These are phyloP conservation scores for Fraxinus velutina DNA, from an alignment of 305 asterid species.

Conservation along the genomic window DNA sequence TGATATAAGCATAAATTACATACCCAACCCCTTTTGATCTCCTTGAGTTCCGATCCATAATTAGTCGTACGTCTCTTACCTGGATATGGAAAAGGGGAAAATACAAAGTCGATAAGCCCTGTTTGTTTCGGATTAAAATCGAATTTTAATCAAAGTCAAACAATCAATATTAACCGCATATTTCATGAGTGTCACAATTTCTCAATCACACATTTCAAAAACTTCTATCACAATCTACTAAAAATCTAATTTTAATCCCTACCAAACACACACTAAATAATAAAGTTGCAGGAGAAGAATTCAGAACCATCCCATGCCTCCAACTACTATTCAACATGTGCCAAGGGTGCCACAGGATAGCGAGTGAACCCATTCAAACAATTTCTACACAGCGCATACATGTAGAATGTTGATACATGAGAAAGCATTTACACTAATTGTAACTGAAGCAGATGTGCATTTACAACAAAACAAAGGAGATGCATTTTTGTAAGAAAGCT, in stretches of 20 bases:
- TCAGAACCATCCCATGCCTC: not conserved
- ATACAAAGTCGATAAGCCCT: not conserved
- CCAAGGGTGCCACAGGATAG: not conserved
- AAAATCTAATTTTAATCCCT: too few relatives aligned
- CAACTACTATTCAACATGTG: not conserved
- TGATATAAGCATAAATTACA: constrained; percentile 28
- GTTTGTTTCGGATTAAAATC: too few relatives aligned
- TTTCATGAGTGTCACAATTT: too few relatives aligned
- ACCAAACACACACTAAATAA: not conserved
- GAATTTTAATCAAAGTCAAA: too few relatives aligned
- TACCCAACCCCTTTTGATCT: constrained; percentile 99
- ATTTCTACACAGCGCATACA: not conserved
- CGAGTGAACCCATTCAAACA: not conserved
- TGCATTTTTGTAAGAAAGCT: not conserved
- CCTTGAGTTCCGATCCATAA: constrained; percentile 96
- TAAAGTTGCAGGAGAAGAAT: not conserved
- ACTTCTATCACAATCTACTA: too few relatives aligned
- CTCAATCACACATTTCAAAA: too few relatives aligned
- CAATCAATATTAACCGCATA: too few relatives aligned
- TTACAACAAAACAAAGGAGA: not conserved
- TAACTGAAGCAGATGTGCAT: not conserved
- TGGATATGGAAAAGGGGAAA: constrained; percentile 26
- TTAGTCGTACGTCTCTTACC: constrained; percentile 95
- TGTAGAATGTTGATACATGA: not conserved
- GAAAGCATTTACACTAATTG: not conserved